Evolutionary conservation across 2,329 filamentous ascomycete genomes (phyloP), one percentile per base, ranked within the genome.

Genomic region (Blastomyces parvus): DNA sequence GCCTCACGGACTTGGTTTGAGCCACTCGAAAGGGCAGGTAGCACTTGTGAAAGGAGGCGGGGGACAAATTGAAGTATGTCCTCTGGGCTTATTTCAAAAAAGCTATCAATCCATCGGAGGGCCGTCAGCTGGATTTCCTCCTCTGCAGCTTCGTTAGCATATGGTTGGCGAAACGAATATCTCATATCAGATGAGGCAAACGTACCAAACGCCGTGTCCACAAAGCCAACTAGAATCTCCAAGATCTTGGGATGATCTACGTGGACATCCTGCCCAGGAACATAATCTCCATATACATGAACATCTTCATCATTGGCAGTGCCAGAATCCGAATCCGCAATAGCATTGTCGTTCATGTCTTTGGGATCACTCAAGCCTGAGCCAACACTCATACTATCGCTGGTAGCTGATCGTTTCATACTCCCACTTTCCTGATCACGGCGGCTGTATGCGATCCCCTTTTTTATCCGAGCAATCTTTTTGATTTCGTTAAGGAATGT

Each of bases 51-150:
- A 53, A 99, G 79, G 38, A 99, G 87, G 69, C 91, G 90, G 27
- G 95, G 95, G 0, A 96, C 94, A 74, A 97, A 97, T 3, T 90
- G 89, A 52, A 99, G 82, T 3, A 99, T 95, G 71, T 99, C 94
- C 73, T 97, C 94, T 0, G 94, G 93, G 69, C 92, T 97, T 56
- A 99, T 97, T 67, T 97, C 92, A 69, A 99, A 88, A 73, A 99
- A 97, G 64, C 89, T 89, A 68, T 97, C 91, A 67, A 99, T 91
- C 94, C 94, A 99, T 66, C 91, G 86, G 36, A 99, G 81, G 2
- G 92, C 91, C 61, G 96, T 95, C 48, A 97, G 82, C 55, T 97
- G 84, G 67, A 95, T 92, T 71, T 96, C 90, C 73, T 97, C 91
- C 73, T 97, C 92, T 87, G 73, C 68, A 36, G 17, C 25, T 27